Evolutionary conservation across 2,329 filamentous ascomycete species (phyloP).

Genomic region (Zasmidium cellare): DNA sequence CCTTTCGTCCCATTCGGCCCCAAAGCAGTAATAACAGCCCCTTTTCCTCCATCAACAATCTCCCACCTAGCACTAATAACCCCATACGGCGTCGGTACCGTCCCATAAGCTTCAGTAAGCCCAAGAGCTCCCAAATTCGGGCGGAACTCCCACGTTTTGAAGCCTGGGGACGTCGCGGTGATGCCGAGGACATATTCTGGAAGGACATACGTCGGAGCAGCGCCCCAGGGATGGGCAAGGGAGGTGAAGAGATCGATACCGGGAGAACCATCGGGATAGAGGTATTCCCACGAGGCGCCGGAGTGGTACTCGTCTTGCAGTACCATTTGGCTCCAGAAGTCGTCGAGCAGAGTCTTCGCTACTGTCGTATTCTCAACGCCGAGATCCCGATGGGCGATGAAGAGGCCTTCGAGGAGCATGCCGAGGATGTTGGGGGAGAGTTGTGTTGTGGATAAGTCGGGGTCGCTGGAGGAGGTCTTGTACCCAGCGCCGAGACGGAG

Average conservation of each 20-base stretch:
- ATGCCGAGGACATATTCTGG: constrained; percentile 39
- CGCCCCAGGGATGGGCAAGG: constrained; percentile 47
- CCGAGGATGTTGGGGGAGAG: constrained; percentile 49
- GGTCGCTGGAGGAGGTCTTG: constrained; percentile 32
- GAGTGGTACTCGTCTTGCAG: constrained; percentile 37
- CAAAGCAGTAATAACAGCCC: background rate
- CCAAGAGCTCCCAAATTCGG: constrained; percentile 31
- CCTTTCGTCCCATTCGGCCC: background rate
- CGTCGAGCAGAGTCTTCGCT: constrained; percentile 35
- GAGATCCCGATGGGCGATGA: constrained; percentile 30
- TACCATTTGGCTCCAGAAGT: constrained; percentile 47
- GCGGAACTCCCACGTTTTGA: constrained; percentile 31
- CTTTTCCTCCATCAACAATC: constrained; percentile 5
- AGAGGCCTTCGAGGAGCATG: constrained; percentile 44
- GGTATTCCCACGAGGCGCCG: constrained; percentile 50
- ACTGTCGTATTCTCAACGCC: constrained; percentile 24
- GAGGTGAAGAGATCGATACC: constrained; percentile 47
- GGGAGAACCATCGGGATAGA: constrained; percentile 40
- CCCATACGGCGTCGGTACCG: constrained; percentile 31
- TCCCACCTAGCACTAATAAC: constrained; percentile 25
- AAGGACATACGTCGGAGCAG: constrained; percentile 47
- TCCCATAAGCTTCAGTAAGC: constrained; percentile 28
- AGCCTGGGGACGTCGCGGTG: constrained; percentile 26
- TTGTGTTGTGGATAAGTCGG: constrained; percentile 30
- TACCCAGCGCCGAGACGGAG: constrained; percentile 40